Evolutionary conservation across 306 rosid genomes (phyloP), one percentile per base, ranked within the genome.

Genomic region (Vigna trinervia): DNA sequence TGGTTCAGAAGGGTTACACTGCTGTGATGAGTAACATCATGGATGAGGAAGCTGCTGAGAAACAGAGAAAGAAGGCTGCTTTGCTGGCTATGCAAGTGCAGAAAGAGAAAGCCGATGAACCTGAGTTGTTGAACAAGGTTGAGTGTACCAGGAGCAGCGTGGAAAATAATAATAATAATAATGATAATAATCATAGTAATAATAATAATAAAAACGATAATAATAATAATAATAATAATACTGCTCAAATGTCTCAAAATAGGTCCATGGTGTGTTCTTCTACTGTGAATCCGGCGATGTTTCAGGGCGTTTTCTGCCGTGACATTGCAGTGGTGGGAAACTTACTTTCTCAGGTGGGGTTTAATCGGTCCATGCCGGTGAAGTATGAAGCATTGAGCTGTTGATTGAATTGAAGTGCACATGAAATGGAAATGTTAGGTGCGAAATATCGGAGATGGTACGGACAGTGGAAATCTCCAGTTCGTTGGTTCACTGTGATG

Each of bases 361-460:
- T 89, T 58, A 92, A 92, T 78, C 87, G 92, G 30, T 93, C 97
- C 14, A 83, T 96, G 69, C 88, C 92, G 15, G 85, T 96, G 43
- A 96, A 96, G 84, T 96, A 89, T 41, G 99, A 96, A 78, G 98
- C 96, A 0, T 74, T 96, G 76, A 96, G 94, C 88, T 96, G 98
- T 84, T 95, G 64, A 86, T 57, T 59, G 43, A 13, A 60, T 30
- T 30, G 66, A 57, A 57, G 45, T 69, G 70, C 30, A 32, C n/a
- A 5, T 20, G 54, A 48, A 47, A 4, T n/a, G 14, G 73, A 34
- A 58, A 83, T 17, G 69, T 59, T 71, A 45, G 70, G 69, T 45
- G 34, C 52, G 69, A 75, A 59, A 23, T 77, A 67, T 73, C 61
- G 76, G 81, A 83, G 80, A 73, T 83, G 81, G 61, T 67, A 57